Percentiles rank a stretch among this genome's conserved stretches.
Evolutionary conservation across 2,329 filamentous ascomycete species (phyloP).

Genomic region (Penicillium sp.): DNA sequence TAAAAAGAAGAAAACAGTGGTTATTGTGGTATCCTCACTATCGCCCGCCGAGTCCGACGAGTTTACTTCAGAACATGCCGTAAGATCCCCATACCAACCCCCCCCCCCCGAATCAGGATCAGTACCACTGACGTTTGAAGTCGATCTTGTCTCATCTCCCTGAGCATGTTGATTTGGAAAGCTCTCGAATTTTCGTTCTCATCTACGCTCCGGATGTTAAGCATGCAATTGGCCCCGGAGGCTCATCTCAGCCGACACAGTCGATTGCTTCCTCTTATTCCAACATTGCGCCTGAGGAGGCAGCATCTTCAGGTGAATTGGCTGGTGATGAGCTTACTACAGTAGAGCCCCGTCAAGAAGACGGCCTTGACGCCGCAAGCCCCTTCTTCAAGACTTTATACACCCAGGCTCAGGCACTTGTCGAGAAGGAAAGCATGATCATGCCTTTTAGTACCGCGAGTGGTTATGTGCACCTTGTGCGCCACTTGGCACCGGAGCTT

Average conservation of each 20-base stretch:
- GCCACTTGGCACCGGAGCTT: slow-evolving; percentile 75
- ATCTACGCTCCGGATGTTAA: slow-evolving; percentile 82
- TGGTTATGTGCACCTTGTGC: slow-evolving; percentile 79
- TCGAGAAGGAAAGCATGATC: slow-evolving; percentile 79
- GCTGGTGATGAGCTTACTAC: slow-evolving; percentile 51
- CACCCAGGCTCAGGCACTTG: slow-evolving; percentile 68
- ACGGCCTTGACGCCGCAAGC: slow-evolving; percentile 45
- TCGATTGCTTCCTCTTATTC: slow-evolving; percentile 77
- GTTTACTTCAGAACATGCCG: slow-evolving; percentile 69
- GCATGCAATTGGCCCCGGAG: slow-evolving; percentile 44
- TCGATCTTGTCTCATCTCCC: slow-evolving; percentile 86
- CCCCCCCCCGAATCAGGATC: neutral
- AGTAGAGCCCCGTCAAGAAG: slow-evolving; percentile 45
- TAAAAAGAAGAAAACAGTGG: slow-evolving; percentile 69
- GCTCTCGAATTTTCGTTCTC: slow-evolving; percentile 74
- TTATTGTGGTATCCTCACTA: slow-evolving; percentile 74
- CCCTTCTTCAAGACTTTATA: slow-evolving; percentile 72
- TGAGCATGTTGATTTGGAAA: slow-evolving; percentile 64
- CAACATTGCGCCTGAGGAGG: slow-evolving; percentile 72
- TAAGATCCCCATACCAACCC: slow-evolving; percentile 57
- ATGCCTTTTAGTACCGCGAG: slow-evolving; percentile 80
- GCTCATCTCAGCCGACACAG: slow-evolving; percentile 52
- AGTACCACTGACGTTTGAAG: slow-evolving; percentile 39
- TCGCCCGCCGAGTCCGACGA: slow-evolving; percentile 52
- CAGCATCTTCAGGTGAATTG: slow-evolving; percentile 32